Conservation (phyloP, 2,329 filamentous ascomycete genomes). For the Xylariaceae sp. region DNA sequence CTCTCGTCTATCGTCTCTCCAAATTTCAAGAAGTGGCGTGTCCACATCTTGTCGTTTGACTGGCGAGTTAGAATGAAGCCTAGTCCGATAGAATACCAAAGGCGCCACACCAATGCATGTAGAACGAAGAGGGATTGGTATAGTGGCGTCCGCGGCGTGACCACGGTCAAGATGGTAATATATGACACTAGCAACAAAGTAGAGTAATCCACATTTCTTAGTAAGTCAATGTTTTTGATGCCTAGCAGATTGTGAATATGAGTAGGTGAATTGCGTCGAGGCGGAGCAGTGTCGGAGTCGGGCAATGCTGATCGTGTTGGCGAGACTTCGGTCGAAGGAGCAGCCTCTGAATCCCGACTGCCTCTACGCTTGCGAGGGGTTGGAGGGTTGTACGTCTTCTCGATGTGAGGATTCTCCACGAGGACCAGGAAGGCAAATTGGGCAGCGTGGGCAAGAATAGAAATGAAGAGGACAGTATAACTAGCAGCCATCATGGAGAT, state of each 20-base stretch:
- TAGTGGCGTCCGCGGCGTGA: slow-evolving; percentile 75
- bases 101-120: slow-evolving; percentile 79
- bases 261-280: slow-evolving; percentile 52
- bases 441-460: slow-evolving; percentile 88
- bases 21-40: slow-evolving; percentile 95
- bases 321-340: slow-evolving; percentile 17
- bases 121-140: slow-evolving; percentile 80
- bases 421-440: slow-evolving; percentile 91
- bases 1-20: slow-evolving; percentile 89
- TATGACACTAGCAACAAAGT: slow-evolving; percentile 77
- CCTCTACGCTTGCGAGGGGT: slow-evolving; percentile 65
- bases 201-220: slow-evolving; percentile 82
- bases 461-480: slow-evolving; percentile 97
- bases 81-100: slow-evolving; percentile 91
- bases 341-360: slow-evolving; percentile 19
- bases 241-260: slow-evolving; percentile 85
- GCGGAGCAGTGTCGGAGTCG: slow-evolving; percentile 20
- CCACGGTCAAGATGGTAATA: slow-evolving; percentile 70
- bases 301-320: slow-evolving; percentile 24
- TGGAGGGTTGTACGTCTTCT: slow-evolving; percentile 94
- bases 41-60: slow-evolving; percentile 92
- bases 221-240: slow-evolving; percentile 80
- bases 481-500: slow-evolving; percentile 98
- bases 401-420: slow-evolving; percentile 97
- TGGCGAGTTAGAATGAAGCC: slow-evolving; percentile 84